Percentiles rank a stretch among this genome's conserved stretches.
Evolutionary conservation across 2,329 filamentous ascomycete species (phyloP).

Genomic region (Talaromyces sp.): DNA sequence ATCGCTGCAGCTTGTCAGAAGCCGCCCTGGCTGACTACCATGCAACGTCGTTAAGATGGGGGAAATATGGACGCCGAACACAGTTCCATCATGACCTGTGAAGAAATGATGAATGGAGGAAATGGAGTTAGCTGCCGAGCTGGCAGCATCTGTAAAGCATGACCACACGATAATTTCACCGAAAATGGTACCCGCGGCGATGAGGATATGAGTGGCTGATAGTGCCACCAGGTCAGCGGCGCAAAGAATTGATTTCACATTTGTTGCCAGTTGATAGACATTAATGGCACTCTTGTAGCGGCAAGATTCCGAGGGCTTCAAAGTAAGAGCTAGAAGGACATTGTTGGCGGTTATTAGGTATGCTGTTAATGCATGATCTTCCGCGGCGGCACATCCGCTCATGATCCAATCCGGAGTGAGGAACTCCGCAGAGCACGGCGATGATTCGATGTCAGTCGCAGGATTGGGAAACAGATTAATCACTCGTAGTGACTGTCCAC

Average conservation of each 20-base stretch:
- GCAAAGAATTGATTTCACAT: constrained; percentile 80
- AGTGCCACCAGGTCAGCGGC: constrained; percentile 74
- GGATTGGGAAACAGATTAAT: constrained; percentile 35
- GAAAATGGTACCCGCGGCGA: constrained; percentile 90
- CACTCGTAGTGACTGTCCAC: constrained; percentile 59
- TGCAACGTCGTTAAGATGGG: constrained; percentile 48
- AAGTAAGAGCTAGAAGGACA: constrained; percentile 65
- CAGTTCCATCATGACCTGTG: constrained; percentile 81
- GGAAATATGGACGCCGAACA: constrained; percentile 87
- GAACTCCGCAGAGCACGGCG: constrained; percentile 44
- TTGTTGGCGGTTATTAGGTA: constrained; percentile 86
- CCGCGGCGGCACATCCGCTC: constrained; percentile 56
- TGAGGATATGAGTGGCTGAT: constrained; percentile 62
- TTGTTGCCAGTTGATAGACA: constrained; percentile 49
- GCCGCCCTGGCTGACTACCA: constrained; percentile 49
- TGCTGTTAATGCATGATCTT: constrained; percentile 42
- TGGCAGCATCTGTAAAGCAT: constrained; percentile 49
- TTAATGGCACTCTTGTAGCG: constrained; percentile 28
- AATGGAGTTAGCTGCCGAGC: constrained; percentile 20
- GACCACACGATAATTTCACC: constrained; percentile 93
- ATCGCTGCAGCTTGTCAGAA: constrained; percentile 93
- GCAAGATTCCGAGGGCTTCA: constrained; percentile 35
- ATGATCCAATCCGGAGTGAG: constrained; percentile 76
- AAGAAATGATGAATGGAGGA: constrained; percentile 59
- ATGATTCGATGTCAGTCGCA: constrained; percentile 31